These are phyloP conservation scores for Mycothermus thermophilus DNA, from an alignment of 495 filamentous ascomycete species.

Conservation along the genomic window DNA sequence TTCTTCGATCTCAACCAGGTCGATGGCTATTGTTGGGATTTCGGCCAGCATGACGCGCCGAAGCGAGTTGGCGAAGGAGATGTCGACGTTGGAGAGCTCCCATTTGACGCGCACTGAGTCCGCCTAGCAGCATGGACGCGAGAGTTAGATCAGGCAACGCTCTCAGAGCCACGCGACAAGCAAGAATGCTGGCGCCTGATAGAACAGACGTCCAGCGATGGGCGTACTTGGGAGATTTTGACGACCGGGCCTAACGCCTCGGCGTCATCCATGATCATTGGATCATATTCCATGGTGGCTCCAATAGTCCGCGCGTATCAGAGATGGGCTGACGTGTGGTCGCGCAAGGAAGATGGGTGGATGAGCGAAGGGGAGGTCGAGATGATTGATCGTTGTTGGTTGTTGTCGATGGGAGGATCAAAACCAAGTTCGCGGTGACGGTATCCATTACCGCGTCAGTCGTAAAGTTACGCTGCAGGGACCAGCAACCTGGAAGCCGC, in stretches of 20 bases:
- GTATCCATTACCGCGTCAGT: too few relatives aligned
- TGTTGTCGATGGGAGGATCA: too few relatives aligned
- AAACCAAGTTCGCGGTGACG: too few relatives aligned
- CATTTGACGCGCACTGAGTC: slow-evolving; percentile 63
- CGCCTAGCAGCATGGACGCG: slow-evolving; percentile 33
- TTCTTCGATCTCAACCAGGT: slow-evolving; percentile 79
- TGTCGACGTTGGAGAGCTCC: slow-evolving; percentile 61
- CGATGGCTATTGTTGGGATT: slow-evolving; percentile 88
- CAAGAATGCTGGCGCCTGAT: neutral
- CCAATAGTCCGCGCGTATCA: too few relatives aligned
- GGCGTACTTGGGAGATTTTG: slow-evolving; percentile 53
- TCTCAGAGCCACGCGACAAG: slow-evolving; percentile 2
- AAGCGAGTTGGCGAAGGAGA: slow-evolving; percentile 86
- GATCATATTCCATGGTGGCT: slow-evolving; percentile 66
- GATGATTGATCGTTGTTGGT: too few relatives aligned
- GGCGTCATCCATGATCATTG: slow-evolving; percentile 43
- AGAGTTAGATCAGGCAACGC: neutral
- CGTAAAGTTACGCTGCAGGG: too few relatives aligned
- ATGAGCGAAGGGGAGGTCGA: too few relatives aligned
- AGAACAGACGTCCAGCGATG: slow-evolving; percentile 6
- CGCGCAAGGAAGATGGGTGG: neutral
- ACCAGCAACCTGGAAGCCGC: too few relatives aligned
- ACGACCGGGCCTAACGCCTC: slow-evolving; percentile 54
- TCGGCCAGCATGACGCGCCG: slow-evolving; percentile 88
- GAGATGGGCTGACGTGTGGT: neutral